A percentile compares a stretch with the other conserved stretches of the same genome.
Evolutionary conservation across 2,329 filamentous ascomycete species (phyloP).

Genomic region (Xylaria sp.): DNA sequence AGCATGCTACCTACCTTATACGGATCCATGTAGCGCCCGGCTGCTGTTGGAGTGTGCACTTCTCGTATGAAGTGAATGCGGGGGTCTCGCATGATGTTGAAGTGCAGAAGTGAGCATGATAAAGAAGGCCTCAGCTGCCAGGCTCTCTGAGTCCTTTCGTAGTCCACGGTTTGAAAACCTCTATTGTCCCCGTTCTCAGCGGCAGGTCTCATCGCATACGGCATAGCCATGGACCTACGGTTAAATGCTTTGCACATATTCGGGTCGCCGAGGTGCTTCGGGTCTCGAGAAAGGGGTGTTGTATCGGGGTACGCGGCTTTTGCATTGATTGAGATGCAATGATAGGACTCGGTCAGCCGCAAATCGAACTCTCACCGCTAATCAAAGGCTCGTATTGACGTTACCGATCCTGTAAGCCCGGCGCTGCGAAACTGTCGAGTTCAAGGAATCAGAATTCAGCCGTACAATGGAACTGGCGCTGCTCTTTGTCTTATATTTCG

Average conservation of each 20-base stretch:
- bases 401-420: background rate
- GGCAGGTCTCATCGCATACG: background rate
- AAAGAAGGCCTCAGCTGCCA: conserved; percentile 15
- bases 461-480: background rate
- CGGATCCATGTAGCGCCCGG: conserved; percentile 22
- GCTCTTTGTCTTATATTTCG: background rate
- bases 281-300: background rate
- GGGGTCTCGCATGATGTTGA: conserved; percentile 21
- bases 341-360: background rate
- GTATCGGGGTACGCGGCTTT: background rate
- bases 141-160: background rate
- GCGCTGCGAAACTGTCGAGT: background rate
- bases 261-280: background rate
- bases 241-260: background rate
- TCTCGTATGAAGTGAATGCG: background rate
- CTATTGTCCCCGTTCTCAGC: background rate
- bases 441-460: conserved; percentile 3
- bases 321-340: background rate
- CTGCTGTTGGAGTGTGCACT: conserved; percentile 15
- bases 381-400: background rate
- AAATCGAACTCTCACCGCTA: background rate
- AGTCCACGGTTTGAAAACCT: background rate
- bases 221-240: background rate
- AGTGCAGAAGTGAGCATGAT: conserved; percentile 26
- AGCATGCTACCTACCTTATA: conserved; percentile 12